Base-by-base conservation (phyloP, 1,284 basidiomycete species). In the Gymnopus androsaceus region DNA sequence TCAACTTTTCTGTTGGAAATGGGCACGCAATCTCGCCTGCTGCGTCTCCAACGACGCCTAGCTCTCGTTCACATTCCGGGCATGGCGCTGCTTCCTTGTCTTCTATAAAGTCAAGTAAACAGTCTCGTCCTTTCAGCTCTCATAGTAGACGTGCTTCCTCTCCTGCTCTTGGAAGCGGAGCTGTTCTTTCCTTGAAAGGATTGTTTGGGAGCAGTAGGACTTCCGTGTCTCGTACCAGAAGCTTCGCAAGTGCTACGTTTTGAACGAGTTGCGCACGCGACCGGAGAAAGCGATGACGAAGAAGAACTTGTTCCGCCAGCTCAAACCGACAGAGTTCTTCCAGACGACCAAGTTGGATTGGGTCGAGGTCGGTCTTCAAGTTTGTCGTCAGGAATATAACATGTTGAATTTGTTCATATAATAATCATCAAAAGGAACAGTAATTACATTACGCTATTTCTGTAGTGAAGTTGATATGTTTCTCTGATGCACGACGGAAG, bases 251-350 rank as follows among this genome's bases (percentile, higher is more conserved):
- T 91, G 90, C 68, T 99, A 84, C 74, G 96, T 99, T 30, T 79
- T 98, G 63, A 99, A 99, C 72, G 93, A 95, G 72, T 79, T 99
- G 25, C 89, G 93, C 67, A 88, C 88, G 55, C 81, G 91, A 41
- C 83, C 88, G 27, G 94, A 98, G 71, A 99, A 98, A 76, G 88
- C 97, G 3, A 96, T 96, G 89, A 92, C 92, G 63, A 98, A 96
- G 83, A 96, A 97, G 77, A 97, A 97, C 68, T 70, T 99, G 50
- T 96, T 99, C 82, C 83, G 92, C 57, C 93, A 95, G 70, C 80
- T 99, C 57, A 98, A 98, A 76, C 90, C 92, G 44, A 99, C 97
- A 59, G 99, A 99, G 75, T 99, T 99, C 79, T 99, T 99, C 88
- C 97, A 99, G 78, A 93, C 91, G 19, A 99, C 97, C 6, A 93